Percentiles rank a stretch among this genome's conserved stretches.
Evolutionary conservation across 2,329 filamentous ascomycete genomes (phyloP).

Genomic region (Fusarium caatingaense): DNA sequence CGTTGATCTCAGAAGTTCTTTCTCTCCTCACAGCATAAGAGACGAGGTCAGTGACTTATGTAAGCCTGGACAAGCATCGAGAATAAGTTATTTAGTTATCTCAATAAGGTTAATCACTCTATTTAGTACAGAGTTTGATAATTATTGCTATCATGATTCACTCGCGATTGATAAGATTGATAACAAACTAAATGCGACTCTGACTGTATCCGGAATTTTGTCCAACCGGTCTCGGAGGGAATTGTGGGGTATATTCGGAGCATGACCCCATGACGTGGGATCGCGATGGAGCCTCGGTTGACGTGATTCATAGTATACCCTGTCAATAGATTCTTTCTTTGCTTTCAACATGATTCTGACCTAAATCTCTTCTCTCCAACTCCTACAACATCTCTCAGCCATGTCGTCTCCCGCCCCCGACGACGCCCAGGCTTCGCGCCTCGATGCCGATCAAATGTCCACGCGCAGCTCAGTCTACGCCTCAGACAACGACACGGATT

Average conservation of each 20-base stretch:
- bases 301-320: constrained; percentile 27
- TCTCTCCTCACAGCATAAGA: not conserved
- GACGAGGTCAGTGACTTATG: not conserved
- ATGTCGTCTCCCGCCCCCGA: constrained; percentile 40
- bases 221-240: constrained; percentile 30
- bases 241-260: constrained; percentile 17
- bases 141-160: not conserved
- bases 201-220: constrained; percentile 6
- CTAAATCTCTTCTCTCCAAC: not conserved
- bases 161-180: constrained; percentile 19
- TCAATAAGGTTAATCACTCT: not conserved
- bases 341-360: constrained; percentile 18
- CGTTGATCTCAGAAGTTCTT: too few species aligned
- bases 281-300: constrained; percentile 29
- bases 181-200: not conserved
- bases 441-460: constrained; percentile 44
- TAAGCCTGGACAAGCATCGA: not conserved
- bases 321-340: not conserved
- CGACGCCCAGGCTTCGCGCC: constrained; percentile 33
- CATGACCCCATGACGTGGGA: constrained; percentile 39
- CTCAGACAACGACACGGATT: constrained; percentile 33
- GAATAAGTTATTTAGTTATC: not conserved
- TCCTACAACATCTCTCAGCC: not conserved
- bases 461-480: constrained; percentile 41
- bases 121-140: not conserved